These are phyloP conservation scores for Grigorovia yakushimaensis DNA, from an alignment of 805 yeast species.

Conservation along the genomic window DNA sequence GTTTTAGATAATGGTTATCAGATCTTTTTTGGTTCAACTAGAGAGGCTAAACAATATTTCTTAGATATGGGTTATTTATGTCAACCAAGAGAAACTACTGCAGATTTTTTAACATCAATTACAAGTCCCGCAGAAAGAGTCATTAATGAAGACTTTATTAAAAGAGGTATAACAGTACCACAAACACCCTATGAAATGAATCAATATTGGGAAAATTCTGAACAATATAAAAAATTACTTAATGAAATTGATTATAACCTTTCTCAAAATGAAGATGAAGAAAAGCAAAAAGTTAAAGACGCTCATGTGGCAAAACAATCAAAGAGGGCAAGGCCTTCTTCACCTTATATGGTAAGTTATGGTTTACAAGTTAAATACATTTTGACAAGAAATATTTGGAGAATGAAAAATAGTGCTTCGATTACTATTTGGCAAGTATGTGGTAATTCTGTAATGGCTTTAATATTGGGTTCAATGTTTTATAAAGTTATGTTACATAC, in stretches of 20 bases:
- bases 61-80: conserved; percentile 55
- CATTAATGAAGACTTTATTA: conserved; percentile 25
- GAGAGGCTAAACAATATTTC: conserved; percentile 47
- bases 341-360: conserved; percentile 48
- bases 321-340: conserved; percentile 34
- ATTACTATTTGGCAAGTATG: conserved; percentile 34
- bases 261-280: conserved; percentile 16
- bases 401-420: conserved; percentile 43
- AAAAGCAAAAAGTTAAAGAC: conserved; percentile 18
- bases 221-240: conserved; percentile 33
- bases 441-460: conserved; percentile 44
- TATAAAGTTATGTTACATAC: conserved; percentile 34
- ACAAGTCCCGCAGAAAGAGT: conserved; percentile 57
- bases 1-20: conserved; percentile 53
- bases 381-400: conserved; percentile 37
- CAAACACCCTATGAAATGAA: conserved; percentile 53
- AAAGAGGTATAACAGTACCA: conserved; percentile 46
- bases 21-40: conserved; percentile 53
- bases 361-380: conserved; percentile 42
- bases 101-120: conserved; percentile 60
- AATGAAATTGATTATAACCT: conserved; percentile 38
- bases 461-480: conserved; percentile 48
- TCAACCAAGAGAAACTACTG: conserved; percentile 58
- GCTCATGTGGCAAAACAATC: conserved; percentile 48
- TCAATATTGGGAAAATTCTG: conserved; percentile 45